Percentiles rank a stretch among this genome's conserved stretches.
These are phyloP conservation scores for Panicum virgatum DNA, from an alignment of 202 grass and related monocot species.

Conservation along the genomic window DNA sequence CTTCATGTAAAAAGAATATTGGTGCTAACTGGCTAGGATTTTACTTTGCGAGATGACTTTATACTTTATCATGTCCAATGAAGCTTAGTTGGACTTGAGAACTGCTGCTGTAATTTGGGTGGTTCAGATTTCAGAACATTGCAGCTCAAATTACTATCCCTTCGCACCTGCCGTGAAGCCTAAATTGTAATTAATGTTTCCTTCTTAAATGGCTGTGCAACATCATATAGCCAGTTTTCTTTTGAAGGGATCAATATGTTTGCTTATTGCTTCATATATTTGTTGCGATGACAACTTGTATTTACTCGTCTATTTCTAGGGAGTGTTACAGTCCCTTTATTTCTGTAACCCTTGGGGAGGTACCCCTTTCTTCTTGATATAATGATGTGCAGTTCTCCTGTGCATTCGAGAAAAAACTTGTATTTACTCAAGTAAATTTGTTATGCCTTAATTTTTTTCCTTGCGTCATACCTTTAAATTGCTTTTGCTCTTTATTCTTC, in stretches of 20 bases:
- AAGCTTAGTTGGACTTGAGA: background rate
- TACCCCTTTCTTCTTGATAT: too few relatives aligned
- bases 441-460: background rate
- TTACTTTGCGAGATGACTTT: background rate
- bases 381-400: too few relatives aligned
- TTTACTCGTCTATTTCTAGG: too few relatives aligned
- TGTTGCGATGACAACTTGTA: background rate
- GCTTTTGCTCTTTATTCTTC: background rate
- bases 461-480: background rate
- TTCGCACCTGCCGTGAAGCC: background rate
- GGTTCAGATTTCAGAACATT: background rate
- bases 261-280: background rate
- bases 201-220: background rate
- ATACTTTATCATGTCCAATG: background rate
- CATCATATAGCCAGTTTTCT: background rate
- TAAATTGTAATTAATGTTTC: background rate
- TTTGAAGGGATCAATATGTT: background rate
- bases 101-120: background rate
- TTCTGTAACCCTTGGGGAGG: too few relatives aligned
- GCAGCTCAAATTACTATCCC: background rate
- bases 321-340: too few relatives aligned
- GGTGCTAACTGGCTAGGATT: background rate
- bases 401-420: too few relatives aligned
- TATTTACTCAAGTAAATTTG: slow-evolving; percentile 14
- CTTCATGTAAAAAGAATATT: background rate